Percentiles rank a stretch among this genome's conserved stretches.
phyloP scores from a whole-genome alignment of 2,329 filamentous ascomycete species.

The Ophiostoma fasciatum region DNA sequence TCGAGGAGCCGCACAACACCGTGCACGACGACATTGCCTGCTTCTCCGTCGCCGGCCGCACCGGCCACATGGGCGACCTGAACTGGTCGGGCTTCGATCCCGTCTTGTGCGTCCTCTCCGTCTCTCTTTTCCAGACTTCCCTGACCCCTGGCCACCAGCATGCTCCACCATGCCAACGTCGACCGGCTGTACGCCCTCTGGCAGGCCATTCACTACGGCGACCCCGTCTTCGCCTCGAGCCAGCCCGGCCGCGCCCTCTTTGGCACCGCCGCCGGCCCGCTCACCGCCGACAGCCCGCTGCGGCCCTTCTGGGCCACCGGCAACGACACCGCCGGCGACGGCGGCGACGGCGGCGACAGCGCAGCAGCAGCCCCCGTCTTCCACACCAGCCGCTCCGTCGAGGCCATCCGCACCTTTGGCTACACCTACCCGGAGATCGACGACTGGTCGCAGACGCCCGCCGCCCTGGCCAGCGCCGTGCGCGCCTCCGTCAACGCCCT shows the following conservation, averaged over 20 bases:
- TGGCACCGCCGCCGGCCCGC: constrained; percentile 24
- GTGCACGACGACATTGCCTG: constrained; percentile 26
- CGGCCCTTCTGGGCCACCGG: constrained; percentile 29
- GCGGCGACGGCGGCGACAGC: too few species aligned
- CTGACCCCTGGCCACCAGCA: constrained; percentile 16
- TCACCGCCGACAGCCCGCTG: constrained; percentile 30
- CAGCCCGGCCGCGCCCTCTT: constrained; percentile 20
- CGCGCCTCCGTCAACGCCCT: constrained; percentile 44
- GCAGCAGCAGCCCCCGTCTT: too few species aligned
- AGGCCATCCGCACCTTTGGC: constrained; percentile 19
- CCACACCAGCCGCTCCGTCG: constrained; percentile 26
- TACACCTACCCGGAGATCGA: constrained; percentile 27
- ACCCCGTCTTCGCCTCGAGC: constrained; percentile 18
- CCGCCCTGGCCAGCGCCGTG: constrained; percentile 46
- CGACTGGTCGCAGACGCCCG: constrained; percentile 35
- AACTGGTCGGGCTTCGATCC: constrained; percentile 30
- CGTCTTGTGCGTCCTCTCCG: constrained; percentile 23
- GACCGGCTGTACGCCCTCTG: constrained; percentile 43
- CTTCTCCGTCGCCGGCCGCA: constrained; percentile 14
- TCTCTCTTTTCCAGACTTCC: background rate
- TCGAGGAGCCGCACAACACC: constrained; percentile 30
- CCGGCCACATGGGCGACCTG: constrained; percentile 21
- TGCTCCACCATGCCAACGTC: constrained; percentile 41
- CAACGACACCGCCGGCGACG: constrained; percentile 11
- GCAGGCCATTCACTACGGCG: constrained; percentile 24